Conservation (phyloP, 129 eudicot species). For the Centrapalus pauciflorus region DNA sequence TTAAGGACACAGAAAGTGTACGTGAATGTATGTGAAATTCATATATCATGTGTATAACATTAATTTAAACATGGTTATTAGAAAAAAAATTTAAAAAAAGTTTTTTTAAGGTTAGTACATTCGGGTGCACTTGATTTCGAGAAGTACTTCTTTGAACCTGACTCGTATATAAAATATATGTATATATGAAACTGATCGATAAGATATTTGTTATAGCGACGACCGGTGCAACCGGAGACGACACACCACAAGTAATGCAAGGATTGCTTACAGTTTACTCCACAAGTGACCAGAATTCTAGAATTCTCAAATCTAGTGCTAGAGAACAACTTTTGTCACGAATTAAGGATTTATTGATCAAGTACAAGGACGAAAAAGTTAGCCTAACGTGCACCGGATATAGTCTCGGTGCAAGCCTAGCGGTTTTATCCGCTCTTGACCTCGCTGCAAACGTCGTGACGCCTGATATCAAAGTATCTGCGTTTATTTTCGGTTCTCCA, state of each 20-base stretch:
- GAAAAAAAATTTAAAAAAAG: too few relatives aligned
- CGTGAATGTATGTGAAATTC: too few relatives aligned
- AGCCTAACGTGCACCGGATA: not conserved
- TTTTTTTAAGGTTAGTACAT: too few relatives aligned
- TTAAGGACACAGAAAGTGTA: too few relatives aligned
- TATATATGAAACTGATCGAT: too few relatives aligned
- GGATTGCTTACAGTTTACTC: not conserved
- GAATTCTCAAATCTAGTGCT: not conserved
- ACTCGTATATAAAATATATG: too few relatives aligned
- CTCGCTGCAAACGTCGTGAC: conserved; percentile 12
- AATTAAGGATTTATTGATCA: not conserved
- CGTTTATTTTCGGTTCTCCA: conserved; percentile 15
- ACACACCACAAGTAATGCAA: not conserved
- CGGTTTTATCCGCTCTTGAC: conserved; percentile 21
- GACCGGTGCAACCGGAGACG: too few relatives aligned
- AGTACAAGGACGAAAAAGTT: not conserved
- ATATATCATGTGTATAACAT: too few relatives aligned
- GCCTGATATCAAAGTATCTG: conserved; percentile 11
- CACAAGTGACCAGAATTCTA: not conserved
- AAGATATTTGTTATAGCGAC: too few relatives aligned
- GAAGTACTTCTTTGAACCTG: too few relatives aligned
- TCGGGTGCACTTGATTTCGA: too few relatives aligned
- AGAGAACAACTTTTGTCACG: not conserved
- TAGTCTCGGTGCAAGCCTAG: not conserved
- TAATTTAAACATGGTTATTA: too few relatives aligned